Base-by-base conservation (phyloP, 495 filamentous ascomycete genomes). In the Annulohypoxylon bovei region DNA sequence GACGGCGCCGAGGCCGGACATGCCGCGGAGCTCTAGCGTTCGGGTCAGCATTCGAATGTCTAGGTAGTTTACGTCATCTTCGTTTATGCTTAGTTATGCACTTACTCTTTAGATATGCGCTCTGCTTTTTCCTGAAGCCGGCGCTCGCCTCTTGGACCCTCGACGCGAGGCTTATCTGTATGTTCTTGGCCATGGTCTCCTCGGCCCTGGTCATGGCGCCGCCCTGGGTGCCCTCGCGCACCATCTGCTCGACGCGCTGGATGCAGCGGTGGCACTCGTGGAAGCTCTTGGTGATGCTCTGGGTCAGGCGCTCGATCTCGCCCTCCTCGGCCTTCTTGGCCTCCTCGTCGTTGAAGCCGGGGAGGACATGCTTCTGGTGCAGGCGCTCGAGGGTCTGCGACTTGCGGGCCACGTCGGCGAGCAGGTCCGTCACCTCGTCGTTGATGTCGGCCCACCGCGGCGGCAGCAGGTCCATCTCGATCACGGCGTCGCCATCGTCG, bases 391-490 rank as follows among this genome's bases (percentile, higher is more conserved):
- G 87, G 50, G 89, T 89, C 58, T 90, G 85, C 49, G 92, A 92
- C 79, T 97, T 93, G 64, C 85, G 87, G 60, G 93, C 91, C 66
- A 98, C 92, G 59, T 90, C 89, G 59, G 86, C 83, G n/a, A 99
- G 84, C 16, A 91, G 77, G 35, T 97, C 93, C 6, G 91, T 89
- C 49, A 98, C 93, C 75, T 98, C 94, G 70, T 98, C 95, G 74
- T 93, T 93, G 62, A 98, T 85, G 80, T 99, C 96, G 62, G 93
- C 89, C 96, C 95, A 99, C 56, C 95, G 90, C 39, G 96, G 95
- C 0, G 95, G 96, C 8, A 99, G 85, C 11, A 97, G 83, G 80
- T 98, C 95, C 95, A 99, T 98, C 83, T 99, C 95, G 70, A 99
- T 99, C 54, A 99, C 88, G 16, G 93, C 91, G 78, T 98, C 95